Evolutionary conservation across 345 rosid species (phyloP).

Genomic region (Linum usitatissimum): DNA sequence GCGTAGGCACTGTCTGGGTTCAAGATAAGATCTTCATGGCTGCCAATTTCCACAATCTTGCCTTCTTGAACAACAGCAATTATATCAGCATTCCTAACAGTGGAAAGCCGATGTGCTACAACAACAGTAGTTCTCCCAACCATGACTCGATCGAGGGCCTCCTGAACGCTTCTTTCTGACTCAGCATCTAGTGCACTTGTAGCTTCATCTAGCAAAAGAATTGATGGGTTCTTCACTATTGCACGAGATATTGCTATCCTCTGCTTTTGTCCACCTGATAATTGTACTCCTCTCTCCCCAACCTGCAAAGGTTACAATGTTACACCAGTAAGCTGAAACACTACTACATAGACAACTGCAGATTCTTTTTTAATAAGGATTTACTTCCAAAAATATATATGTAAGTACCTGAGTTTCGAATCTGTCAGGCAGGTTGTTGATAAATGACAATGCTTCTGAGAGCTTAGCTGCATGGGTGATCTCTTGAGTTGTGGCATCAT

Average conservation of each 20-base stretch:
- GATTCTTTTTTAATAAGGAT: not conserved
- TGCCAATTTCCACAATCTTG: conserved; percentile 75
- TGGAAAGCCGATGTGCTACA: conserved; percentile 89
- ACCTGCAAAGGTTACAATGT: conserved; percentile 32
- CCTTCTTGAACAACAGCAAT: conserved; percentile 78
- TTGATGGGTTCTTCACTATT: conserved; percentile 72
- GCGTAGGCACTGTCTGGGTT: conserved; percentile 55
- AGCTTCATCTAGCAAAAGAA: conserved; percentile 90
- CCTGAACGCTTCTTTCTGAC: conserved; percentile 92
- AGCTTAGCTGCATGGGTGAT: conserved; percentile 70
- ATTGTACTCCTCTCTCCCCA: conserved; percentile 86
- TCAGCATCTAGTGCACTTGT: conserved; percentile 93
- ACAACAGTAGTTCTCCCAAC: conserved; percentile 86
- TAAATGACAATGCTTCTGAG: conserved; percentile 69
- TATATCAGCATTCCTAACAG: conserved; percentile 77
- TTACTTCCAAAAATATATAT: not conserved
- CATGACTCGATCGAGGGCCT: conserved; percentile 88
- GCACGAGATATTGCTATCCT: conserved; percentile 90
- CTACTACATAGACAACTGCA: not conserved
- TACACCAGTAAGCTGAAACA: no score
- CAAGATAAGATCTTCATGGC: conserved; percentile 73
- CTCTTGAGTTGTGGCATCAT: conserved; percentile 60
- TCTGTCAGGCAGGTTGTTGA: conserved; percentile 81
- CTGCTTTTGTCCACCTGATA: conserved; percentile 97
- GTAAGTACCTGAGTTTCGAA: conserved; percentile 75